A percentile compares a stretch with the other conserved stretches of the same genome.
phyloP scores from a whole-genome alignment of 257 asterid species.

The Solanum etuberosum region DNA sequence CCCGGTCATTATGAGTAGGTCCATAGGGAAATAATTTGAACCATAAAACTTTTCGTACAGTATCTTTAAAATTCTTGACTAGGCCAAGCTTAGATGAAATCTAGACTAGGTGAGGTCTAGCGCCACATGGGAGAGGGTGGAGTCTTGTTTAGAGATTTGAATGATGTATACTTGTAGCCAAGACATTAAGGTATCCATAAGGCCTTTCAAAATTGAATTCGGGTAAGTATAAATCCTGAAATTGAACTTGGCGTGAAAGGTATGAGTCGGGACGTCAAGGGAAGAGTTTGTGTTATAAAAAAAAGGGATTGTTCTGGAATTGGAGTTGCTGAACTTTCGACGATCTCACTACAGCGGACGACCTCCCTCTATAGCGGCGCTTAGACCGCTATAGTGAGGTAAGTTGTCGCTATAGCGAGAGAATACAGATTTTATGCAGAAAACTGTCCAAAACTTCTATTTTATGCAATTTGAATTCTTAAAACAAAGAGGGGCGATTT shows the following conservation, averaged over 20 bases:
- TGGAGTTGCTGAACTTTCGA: too few relatives aligned
- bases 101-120: background rate
- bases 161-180: background rate
- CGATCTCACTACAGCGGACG: too few relatives aligned
- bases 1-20: background rate
- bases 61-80: background rate
- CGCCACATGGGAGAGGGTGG: background rate
- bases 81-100: background rate
- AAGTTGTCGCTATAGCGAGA: too few relatives aligned
- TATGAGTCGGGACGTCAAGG: background rate
- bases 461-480: too few relatives aligned
- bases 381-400: too few relatives aligned
- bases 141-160: too few relatives aligned
- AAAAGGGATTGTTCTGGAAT: too few relatives aligned
- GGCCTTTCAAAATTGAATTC: background rate
- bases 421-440: too few relatives aligned
- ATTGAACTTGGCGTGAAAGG: background rate
- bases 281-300: too few relatives aligned
- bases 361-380: too few relatives aligned
- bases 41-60: background rate
- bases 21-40: background rate
- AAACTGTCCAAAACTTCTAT: too few relatives aligned
- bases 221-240: background rate
- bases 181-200: background rate
- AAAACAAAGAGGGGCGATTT: too few relatives aligned